Percentiles rank a stretch among this genome's conserved stretches.
phyloP scores from a whole-genome alignment of 148 eudicot genomes.

The Hydrangea macrophylla region DNA sequence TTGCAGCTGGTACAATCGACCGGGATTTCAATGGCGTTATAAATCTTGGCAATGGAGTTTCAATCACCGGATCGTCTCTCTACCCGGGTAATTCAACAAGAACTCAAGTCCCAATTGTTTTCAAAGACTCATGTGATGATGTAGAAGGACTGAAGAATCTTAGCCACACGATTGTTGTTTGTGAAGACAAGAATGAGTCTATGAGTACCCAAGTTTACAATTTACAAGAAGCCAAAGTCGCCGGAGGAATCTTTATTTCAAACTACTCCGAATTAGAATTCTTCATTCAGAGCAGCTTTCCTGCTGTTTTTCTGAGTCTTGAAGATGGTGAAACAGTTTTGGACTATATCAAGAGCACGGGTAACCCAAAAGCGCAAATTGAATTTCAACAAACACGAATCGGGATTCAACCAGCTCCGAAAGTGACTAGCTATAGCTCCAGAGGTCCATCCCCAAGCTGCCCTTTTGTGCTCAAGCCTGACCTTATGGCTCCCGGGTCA shows the following conservation, averaged over 20 bases:
- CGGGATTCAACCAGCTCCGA: constrained; percentile 33
- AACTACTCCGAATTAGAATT: constrained; percentile 21
- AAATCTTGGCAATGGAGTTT: constrained; percentile 28
- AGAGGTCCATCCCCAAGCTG: constrained; percentile 46
- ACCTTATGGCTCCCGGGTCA: constrained; percentile 40
- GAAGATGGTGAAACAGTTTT: constrained; percentile 22
- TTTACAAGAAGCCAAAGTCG: constrained; percentile 15
- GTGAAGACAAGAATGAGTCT: constrained; percentile 25
- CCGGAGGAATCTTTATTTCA: constrained; percentile 41
- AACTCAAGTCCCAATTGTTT: constrained; percentile 8
- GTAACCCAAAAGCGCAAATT: constrained; percentile 21
- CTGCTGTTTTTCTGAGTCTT: constrained; percentile 24
- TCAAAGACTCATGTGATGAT: constrained; percentile 21
- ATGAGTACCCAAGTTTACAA: constrained; percentile 24
- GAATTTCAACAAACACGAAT: constrained; percentile 21
- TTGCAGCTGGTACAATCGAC: constrained; percentile 42
- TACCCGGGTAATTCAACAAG: constrained; percentile 26
- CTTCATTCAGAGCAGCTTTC: constrained; percentile 22
- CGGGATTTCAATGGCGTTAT: constrained; percentile 25
- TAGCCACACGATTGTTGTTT: constrained; percentile 28
- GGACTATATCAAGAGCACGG: constrained; percentile 19
- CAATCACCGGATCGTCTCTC: constrained; percentile 25
- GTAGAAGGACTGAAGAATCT: constrained; percentile 3
- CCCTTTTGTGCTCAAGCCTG: constrained; percentile 43
- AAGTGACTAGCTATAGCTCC: constrained; percentile 43